These are phyloP conservation scores for Inonotus hispidus DNA, from an alignment of 1,284 basidiomycete species.

Conservation along the genomic window DNA sequence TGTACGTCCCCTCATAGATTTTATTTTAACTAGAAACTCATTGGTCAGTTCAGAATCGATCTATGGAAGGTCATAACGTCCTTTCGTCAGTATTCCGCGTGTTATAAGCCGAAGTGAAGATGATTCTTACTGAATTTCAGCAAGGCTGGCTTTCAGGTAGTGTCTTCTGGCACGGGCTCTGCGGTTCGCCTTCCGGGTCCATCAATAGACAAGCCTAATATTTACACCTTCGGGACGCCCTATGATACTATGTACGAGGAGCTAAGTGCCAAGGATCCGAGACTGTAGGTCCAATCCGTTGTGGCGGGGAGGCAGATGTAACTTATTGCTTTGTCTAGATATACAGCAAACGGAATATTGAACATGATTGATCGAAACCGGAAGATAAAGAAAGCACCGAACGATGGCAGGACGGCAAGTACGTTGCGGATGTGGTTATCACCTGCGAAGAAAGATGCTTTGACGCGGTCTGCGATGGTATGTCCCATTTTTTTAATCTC, in stretches of 20 bases:
- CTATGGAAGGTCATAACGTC: constrained; percentile 97
- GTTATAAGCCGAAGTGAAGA: neutral
- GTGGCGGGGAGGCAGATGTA: neutral
- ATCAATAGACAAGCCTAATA: constrained; percentile 96
- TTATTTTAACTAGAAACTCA: constrained; percentile 11
- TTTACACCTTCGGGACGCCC: constrained; percentile 97
- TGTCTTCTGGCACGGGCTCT: constrained; percentile 95
- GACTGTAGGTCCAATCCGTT: constrained; percentile 54
- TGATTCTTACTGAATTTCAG: constrained; percentile 32
- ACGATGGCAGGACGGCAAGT: constrained; percentile 90
- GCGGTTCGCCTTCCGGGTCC: constrained; percentile 95
- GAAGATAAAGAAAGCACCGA: constrained; percentile 88
- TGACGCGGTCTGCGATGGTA: constrained; percentile 97
- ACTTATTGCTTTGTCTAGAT: constrained; percentile 43
- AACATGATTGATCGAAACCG: constrained; percentile 98
- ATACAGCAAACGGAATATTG: constrained; percentile 93
- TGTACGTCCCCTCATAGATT: constrained; percentile 39
- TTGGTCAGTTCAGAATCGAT: constrained; percentile 73
- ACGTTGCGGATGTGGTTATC: constrained; percentile 91
- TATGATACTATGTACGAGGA: constrained; percentile 97
- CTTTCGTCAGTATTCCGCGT: constrained; percentile 55
- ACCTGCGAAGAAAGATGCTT: constrained; percentile 99
- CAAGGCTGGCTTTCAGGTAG: constrained; percentile 86
- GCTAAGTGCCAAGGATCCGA: constrained; percentile 79
- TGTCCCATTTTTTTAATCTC: constrained; percentile 27